phyloP scores from a whole-genome alignment of 2,329 filamentous ascomycete species.

The Venturia asperata region DNA sequence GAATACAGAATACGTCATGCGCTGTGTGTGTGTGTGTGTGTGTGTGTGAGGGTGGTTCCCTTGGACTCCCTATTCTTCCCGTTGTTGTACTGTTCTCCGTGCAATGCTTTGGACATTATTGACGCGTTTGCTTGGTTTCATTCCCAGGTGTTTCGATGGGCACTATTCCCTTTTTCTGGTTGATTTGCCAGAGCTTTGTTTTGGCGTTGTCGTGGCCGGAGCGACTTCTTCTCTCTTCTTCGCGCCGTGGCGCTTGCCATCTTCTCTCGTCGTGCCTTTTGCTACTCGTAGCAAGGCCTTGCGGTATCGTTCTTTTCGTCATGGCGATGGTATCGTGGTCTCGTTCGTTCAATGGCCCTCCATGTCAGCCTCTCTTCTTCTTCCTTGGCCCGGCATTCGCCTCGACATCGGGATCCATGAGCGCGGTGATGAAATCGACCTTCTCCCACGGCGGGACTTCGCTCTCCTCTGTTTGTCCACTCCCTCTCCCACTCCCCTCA shows the following conservation, averaged over 20 bases:
- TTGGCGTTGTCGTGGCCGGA: too few relatives aligned
- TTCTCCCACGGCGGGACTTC: slow-evolving; percentile 1
- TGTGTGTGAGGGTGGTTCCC: too few relatives aligned
- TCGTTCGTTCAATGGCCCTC: neutral
- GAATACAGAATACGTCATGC: too few relatives aligned
- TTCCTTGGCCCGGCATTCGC: neutral
- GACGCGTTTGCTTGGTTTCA: too few relatives aligned
- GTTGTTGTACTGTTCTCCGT: too few relatives aligned
- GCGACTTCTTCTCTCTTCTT: too few relatives aligned
- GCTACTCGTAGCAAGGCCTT: neutral
- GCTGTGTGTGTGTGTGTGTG: too few relatives aligned
- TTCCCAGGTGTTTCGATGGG: too few relatives aligned
- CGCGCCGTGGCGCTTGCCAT: neutral
- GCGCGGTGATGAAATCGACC: slow-evolving; percentile 12
- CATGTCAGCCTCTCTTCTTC: slow-evolving; percentile 7
- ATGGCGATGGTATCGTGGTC: neutral
- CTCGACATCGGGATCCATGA: slow-evolving; percentile 14
- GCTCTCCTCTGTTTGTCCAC: neutral
- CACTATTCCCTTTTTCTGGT: too few relatives aligned
- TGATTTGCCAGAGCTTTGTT: too few relatives aligned
- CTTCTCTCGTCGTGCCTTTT: neutral
- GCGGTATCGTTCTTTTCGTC: neutral
- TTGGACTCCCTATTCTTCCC: too few relatives aligned
- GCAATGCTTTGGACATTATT: too few relatives aligned
- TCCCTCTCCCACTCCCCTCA: neutral